A percentile compares a stretch with the other conserved stretches of the same genome.
These are phyloP conservation scores for Triglochin maritima DNA, from an alignment of 106 monocot species.

Conservation along the genomic window DNA sequence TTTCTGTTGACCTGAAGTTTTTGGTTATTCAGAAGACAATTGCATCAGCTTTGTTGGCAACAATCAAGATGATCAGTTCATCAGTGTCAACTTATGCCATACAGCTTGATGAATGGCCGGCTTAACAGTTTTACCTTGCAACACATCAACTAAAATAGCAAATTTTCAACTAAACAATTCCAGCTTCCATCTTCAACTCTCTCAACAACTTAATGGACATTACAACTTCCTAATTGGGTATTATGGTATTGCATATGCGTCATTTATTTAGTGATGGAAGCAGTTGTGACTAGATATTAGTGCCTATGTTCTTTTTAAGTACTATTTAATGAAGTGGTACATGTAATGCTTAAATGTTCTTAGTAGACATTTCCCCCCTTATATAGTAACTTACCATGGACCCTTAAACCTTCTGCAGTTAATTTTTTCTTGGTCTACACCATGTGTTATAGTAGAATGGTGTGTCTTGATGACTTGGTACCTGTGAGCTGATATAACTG, in stretches of 20 bases:
- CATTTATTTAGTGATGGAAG: slow-evolving; percentile 27
- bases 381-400: too few species aligned
- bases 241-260: slow-evolving; percentile 49
- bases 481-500: too few species aligned
- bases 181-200: slow-evolving; percentile 65
- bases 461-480: too few species aligned
- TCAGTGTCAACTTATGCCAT: slow-evolving; percentile 59
- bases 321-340: not conserved
- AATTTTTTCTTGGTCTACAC: too few species aligned
- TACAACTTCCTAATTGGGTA: slow-evolving; percentile 45
- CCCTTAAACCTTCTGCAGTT: too few species aligned
- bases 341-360: too few species aligned
- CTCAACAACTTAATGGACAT: slow-evolving; percentile 77
- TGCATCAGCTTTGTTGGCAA: slow-evolving; percentile 77
- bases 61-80: slow-evolving; percentile 81
- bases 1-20: slow-evolving; percentile 41
- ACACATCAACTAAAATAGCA: slow-evolving; percentile 76
- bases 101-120: slow-evolving; percentile 79
- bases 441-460: too few species aligned
- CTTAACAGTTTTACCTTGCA: slow-evolving; percentile 56
- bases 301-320: slow-evolving; percentile 11
- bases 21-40: slow-evolving; percentile 77
- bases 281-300: slow-evolving; percentile 18
- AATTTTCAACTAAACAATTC: slow-evolving; percentile 79
- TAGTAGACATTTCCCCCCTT: too few species aligned